Base-by-base conservation (phyloP, 1,284 basidiomycete genomes). In the Agroathelia rolfsii region DNA sequence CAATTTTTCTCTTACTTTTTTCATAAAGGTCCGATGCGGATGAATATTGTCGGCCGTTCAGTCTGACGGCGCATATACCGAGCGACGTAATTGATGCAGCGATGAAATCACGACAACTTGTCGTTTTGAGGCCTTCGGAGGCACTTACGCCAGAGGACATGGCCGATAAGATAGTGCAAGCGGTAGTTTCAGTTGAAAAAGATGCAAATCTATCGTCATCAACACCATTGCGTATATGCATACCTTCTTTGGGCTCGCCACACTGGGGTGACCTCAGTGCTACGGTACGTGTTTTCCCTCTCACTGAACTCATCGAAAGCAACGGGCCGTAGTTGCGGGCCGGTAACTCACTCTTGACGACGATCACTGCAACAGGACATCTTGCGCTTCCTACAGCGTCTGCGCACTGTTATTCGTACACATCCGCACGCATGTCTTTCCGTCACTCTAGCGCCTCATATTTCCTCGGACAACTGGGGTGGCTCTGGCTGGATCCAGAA, bases 401-500 rank as follows among this genome's bases (percentile, higher is more conserved):
- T 94, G 4, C 71, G 79, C 32, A 53, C 57, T 4, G 47, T 85
- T n/a, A 52, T 92, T 32, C 71, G 76, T 11, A 55, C 52, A 35
- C 53, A 74, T 49, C 62, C 69, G 27, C 63, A 59, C 30, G 69
- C 67, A 2, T 79, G 82, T 44, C 82, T 74, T 3, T 69, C 82
- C 21, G 53, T 88, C 20, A 75, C 73, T 32, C 58, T 93, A 10
- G 69, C 80, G 0, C 62, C 78, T 13, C 62, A 76, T 42, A 33
- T 76, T 12, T 77, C 70, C 24, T 52, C 58, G 34, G 73, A 72
- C 31, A 44, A 47, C n/a, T 74, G 67, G 67, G 69, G 64, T 26
- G 75, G 69, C 11, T 46, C 61, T 19, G 79, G 74, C 2, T 87
- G 85, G 79, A 53, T 76, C 11, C 68, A 80, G 34, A 80, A 79